Conservation (phyloP, 768 basidiomycete species). For the Tremella mesenterica region DNA sequence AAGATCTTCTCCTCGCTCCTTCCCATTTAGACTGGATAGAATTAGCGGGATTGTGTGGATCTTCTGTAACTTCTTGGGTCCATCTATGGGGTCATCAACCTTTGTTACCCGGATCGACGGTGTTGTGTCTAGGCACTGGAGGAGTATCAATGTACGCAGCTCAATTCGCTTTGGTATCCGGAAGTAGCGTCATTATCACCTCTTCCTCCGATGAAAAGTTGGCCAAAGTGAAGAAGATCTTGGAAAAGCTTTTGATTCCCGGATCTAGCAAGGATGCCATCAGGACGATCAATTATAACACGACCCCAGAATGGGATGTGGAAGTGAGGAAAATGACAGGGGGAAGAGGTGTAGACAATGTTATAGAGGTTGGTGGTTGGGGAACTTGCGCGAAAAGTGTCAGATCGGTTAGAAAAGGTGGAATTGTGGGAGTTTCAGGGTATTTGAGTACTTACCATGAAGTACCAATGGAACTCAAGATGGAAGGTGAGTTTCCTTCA, state of each 20-base stretch:
- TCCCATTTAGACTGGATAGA: conserved; percentile 57
- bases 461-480: conserved; percentile 19
- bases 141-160: conserved; percentile 49
- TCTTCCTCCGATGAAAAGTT: conserved; percentile 60
- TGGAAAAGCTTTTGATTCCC: conserved; percentile 48
- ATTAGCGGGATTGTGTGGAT: conserved; percentile 58
- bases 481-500: conserved; percentile 18
- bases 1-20: conserved; percentile 53
- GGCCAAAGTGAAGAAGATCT: conserved; percentile 49
- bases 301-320: conserved; percentile 54
- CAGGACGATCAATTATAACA: conserved; percentile 56
- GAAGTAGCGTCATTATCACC: conserved; percentile 59
- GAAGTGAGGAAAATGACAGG: conserved; percentile 48
- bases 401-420: conserved; percentile 25
- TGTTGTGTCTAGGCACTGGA: conserved; percentile 44
- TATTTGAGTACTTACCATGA: conserved; percentile 30
- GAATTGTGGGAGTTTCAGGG: conserved; percentile 34
- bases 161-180: conserved; percentile 54
- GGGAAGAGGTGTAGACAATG: conserved; percentile 32
- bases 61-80: conserved; percentile 60
- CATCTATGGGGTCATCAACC: conserved; percentile 48
- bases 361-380: conserved; percentile 35
- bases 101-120: conserved; percentile 55
- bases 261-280: conserved; percentile 16
- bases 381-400: conserved; percentile 31